Evolutionary conservation across 2,329 filamentous ascomycete genomes (phyloP).

Genomic region (Penicillium sp.): DNA sequence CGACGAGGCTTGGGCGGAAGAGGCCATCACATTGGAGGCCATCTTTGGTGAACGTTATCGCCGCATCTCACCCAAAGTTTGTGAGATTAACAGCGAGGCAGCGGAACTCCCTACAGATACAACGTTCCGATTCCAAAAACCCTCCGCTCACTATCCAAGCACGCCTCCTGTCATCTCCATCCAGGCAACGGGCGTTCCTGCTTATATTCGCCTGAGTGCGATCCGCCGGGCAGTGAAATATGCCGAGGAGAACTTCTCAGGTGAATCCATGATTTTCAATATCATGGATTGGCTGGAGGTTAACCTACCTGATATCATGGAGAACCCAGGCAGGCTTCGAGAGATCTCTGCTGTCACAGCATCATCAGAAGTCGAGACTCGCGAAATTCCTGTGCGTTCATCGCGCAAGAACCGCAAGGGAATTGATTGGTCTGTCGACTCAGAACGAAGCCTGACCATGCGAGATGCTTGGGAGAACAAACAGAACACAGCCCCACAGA

Average conservation of each 20-base stretch:
- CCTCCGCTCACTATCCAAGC: slow-evolving; percentile 69
- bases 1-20: slow-evolving; percentile 74
- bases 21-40: slow-evolving; percentile 78
- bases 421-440: slow-evolving; percentile 65
- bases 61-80: slow-evolving; percentile 62
- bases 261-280: slow-evolving; percentile 89
- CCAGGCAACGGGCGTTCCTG: slow-evolving; percentile 69
- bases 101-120: slow-evolving; percentile 47
- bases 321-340: slow-evolving; percentile 77
- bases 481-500: slow-evolving; percentile 65
- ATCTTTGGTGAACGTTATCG: slow-evolving; percentile 78
- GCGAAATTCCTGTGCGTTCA: slow-evolving; percentile 29
- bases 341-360: slow-evolving; percentile 81
- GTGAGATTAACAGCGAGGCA: slow-evolving; percentile 67
- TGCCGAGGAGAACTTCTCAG: slow-evolving; percentile 68
- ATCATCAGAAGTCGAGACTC: slow-evolving; percentile 30
- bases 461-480: slow-evolving; percentile 67
- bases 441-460: slow-evolving; percentile 59
- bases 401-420: slow-evolving; percentile 53
- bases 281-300: slow-evolving; percentile 90
- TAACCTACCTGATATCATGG: slow-evolving; percentile 77
- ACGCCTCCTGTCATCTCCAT: slow-evolving; percentile 69
- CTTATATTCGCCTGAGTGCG: slow-evolving; percentile 90
- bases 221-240: slow-evolving; percentile 74
- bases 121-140: slow-evolving; percentile 67